Evolutionary conservation across 2,329 filamentous ascomycete species (phyloP).

Genomic region (Aspergillus thermomutatus): DNA sequence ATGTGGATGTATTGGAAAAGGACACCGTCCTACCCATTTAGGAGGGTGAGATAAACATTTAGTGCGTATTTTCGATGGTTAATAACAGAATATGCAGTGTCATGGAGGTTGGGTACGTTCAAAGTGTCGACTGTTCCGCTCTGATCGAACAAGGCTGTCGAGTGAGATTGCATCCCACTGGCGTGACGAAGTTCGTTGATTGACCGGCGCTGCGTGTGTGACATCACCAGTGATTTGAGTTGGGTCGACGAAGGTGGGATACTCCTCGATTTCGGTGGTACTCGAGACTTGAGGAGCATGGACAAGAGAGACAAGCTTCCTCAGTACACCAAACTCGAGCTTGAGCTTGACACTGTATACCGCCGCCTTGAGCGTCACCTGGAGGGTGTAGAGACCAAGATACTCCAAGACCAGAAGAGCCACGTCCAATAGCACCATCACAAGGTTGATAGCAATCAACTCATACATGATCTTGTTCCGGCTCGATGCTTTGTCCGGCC

Average conservation of each 20-base stretch:
- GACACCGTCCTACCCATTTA: background rate
- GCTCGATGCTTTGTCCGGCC: conserved; percentile 31
- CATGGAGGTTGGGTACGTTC: conserved; percentile 17
- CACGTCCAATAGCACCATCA: conserved; percentile 48
- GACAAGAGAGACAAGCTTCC: conserved; percentile 42
- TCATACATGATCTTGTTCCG: conserved; percentile 46
- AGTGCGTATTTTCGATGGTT: background rate
- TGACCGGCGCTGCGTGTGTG: conserved; percentile 30
- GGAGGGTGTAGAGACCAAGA: conserved; percentile 41
- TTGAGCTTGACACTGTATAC: conserved; percentile 51
- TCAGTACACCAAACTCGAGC: conserved; percentile 47
- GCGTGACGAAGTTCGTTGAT: conserved; percentile 9
- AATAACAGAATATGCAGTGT: background rate
- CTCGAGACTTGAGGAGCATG: conserved; percentile 29
- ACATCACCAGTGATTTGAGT: conserved; percentile 37
- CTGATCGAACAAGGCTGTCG: conserved; percentile 27
- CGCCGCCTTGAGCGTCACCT: conserved; percentile 45
- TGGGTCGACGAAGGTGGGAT: conserved; percentile 41
- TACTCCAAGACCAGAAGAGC: conserved; percentile 44
- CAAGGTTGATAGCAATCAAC: conserved; percentile 47
- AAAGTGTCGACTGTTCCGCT: conserved; percentile 20
- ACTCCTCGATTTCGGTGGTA: conserved; percentile 32
- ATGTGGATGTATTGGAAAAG: background rate
- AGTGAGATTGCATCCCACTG: conserved; percentile 25
- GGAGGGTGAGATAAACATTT: background rate